Percentiles rank a stretch among this genome's conserved stretches.
Conservation (phyloP, 192 early-diverging fungal genomes). For the Mortierella antarctica region DNA sequence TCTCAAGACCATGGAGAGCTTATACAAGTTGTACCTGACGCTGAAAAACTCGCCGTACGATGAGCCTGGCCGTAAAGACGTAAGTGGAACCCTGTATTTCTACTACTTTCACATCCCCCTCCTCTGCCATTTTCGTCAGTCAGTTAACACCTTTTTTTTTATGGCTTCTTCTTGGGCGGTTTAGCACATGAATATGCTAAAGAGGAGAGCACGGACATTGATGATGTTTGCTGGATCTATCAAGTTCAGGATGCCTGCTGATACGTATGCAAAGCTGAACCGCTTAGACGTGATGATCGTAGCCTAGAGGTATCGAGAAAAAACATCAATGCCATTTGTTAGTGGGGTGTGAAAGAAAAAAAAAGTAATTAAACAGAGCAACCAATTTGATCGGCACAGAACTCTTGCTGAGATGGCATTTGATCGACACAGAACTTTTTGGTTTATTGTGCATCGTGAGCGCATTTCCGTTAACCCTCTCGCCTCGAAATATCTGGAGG, state of each 20-base stretch:
- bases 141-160: slow-evolving; percentile 21
- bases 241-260: slow-evolving; percentile 86
- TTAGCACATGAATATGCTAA: slow-evolving; percentile 63
- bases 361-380: background rate
- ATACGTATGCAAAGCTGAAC: slow-evolving; percentile 82
- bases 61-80: slow-evolving; percentile 42
- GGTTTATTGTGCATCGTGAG: background rate
- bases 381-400: background rate
- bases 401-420: background rate
- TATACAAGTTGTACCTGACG: slow-evolving; percentile 68
- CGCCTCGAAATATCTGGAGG: slow-evolving; percentile 1
- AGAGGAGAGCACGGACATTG: slow-evolving; percentile 72
- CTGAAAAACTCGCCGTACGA: slow-evolving; percentile 66
- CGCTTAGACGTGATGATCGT: slow-evolving; percentile 56
- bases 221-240: slow-evolving; percentile 88
- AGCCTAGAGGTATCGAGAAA: slow-evolving; percentile 53
- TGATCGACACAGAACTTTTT: background rate
- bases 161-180: background rate
- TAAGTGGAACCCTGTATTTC: slow-evolving; percentile 18
- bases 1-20: slow-evolving; percentile 75
- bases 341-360: background rate
- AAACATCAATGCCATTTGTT: background rate
- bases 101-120: background rate
- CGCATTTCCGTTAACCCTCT: slow-evolving; percentile 4
- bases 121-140: slow-evolving; percentile 30